phyloP scores from a whole-genome alignment of 2,329 filamentous ascomycete species.

The Lachnum nothofagi region DNA sequence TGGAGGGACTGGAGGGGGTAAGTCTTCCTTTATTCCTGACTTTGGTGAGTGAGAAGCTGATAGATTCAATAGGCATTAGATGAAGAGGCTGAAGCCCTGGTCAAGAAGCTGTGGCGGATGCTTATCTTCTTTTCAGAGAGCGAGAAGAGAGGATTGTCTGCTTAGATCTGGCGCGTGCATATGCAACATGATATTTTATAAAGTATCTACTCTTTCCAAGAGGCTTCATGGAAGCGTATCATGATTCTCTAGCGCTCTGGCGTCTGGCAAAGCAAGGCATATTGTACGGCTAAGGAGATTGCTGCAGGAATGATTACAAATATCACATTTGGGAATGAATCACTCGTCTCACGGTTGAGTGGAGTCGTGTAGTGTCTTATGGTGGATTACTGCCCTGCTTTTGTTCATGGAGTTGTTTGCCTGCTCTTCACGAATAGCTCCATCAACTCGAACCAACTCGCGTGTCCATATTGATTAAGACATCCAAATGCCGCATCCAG shows the following conservation, averaged over 20 bases:
- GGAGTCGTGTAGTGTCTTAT: background rate
- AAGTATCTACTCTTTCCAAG: too few species aligned
- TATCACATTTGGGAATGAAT: background rate
- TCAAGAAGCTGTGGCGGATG: constrained; percentile 98
- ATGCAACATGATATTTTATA: too few species aligned
- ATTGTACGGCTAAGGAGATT: background rate
- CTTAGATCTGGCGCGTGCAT: constrained; percentile 37
- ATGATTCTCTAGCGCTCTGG: too few species aligned
- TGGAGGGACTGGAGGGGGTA: constrained; percentile 79
- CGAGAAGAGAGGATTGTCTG: constrained; percentile 80
- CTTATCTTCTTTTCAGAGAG: constrained; percentile 96
- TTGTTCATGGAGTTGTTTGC: too few species aligned
- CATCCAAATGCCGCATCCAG: too few species aligned
- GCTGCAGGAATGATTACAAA: background rate
- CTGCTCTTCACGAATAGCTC: too few species aligned
- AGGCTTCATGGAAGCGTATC: too few species aligned
- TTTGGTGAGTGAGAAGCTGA: constrained; percentile 33
- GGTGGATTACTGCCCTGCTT: too few species aligned
- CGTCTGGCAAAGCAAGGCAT: background rate
- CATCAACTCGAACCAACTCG: too few species aligned
- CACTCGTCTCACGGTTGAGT: background rate
- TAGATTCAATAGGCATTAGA: constrained; percentile 65
- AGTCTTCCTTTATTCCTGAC: constrained; percentile 35
- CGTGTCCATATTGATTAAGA: too few species aligned
- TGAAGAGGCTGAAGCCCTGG: constrained; percentile 87